These are phyloP conservation scores for Helichrysum umbraculigerum DNA, from an alignment of 129 eudicot species.

Conservation along the genomic window DNA sequence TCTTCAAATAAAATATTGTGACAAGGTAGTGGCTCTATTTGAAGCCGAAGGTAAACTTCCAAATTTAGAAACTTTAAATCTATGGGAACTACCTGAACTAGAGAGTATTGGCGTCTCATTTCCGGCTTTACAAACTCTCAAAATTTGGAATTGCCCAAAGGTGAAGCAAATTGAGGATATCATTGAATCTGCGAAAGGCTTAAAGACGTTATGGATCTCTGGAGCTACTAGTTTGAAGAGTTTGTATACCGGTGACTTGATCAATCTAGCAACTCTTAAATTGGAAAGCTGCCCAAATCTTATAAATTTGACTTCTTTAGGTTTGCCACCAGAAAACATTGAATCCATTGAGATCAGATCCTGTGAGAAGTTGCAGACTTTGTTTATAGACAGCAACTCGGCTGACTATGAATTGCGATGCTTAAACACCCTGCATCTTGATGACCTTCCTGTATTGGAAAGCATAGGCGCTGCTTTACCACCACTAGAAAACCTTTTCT, in stretches of 20 bases:
- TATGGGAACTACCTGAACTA: slow-evolving; percentile 37
- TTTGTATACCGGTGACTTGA: neutral
- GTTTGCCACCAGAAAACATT: neutral
- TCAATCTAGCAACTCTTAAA: slow-evolving; percentile 16
- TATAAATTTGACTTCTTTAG: neutral
- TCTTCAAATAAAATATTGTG: slow-evolving; percentile 42
- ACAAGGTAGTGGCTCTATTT: slow-evolving; percentile 28
- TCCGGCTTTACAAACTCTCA: slow-evolving; percentile 20
- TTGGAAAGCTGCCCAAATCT: slow-evolving; percentile 23
- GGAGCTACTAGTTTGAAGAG: slow-evolving; percentile 26
- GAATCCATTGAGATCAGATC: slow-evolving; percentile 15
- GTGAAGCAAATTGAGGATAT: slow-evolving; percentile 15
- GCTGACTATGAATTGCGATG: too few species aligned
- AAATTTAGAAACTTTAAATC: slow-evolving; percentile 30
- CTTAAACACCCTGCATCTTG: neutral
- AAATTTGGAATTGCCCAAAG: slow-evolving; percentile 30
- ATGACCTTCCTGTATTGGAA: slow-evolving; percentile 22
- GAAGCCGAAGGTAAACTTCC: slow-evolving; percentile 34
- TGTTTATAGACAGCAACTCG: neutral
- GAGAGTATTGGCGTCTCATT: neutral
- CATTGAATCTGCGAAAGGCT: neutral
- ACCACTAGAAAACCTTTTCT: neutral
- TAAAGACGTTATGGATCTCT: slow-evolving; percentile 26
- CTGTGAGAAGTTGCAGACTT: slow-evolving; percentile 24
- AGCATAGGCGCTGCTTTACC: neutral